A percentile compares a stretch with the other conserved stretches of the same genome.
phyloP scores from a whole-genome alignment of 2,329 filamentous ascomycete species.

The Ophiostoma himal-ulmi region DNA sequence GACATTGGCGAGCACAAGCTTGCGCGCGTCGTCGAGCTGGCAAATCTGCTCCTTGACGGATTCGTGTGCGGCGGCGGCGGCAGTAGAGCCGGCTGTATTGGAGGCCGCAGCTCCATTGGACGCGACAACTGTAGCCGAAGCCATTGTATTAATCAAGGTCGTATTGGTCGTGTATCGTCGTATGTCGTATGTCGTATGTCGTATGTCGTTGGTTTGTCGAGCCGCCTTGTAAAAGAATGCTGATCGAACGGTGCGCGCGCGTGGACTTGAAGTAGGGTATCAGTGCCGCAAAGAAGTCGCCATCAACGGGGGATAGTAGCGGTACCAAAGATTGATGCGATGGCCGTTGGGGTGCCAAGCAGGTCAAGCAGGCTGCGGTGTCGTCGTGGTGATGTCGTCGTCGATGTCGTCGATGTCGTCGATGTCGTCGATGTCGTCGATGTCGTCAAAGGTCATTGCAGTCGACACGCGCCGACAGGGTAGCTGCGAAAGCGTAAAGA shows the following conservation, averaged over 20 bases:
- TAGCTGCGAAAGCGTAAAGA: neutral
- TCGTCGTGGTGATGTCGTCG: neutral
- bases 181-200: neutral
- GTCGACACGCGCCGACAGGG: neutral
- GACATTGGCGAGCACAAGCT: constrained; percentile 79
- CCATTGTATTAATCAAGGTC: constrained; percentile 4
- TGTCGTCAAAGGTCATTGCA: neutral
- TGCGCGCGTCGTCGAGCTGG: constrained; percentile 85
- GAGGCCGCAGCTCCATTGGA: neutral
- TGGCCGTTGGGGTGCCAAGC: neutral
- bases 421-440: neutral
- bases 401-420: neutral
- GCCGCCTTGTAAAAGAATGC: neutral
- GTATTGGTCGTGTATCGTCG: neutral
- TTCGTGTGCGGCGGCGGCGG: constrained; percentile 1
- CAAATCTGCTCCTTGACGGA: constrained; percentile 70
- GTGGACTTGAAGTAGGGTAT: neutral
- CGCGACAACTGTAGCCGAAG: constrained; percentile 8
- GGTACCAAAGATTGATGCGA: neutral
- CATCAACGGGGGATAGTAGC: neutral
- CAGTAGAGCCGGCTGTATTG: neutral
- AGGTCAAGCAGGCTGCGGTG: neutral
- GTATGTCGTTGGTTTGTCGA: too few relatives aligned
- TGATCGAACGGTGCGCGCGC: neutral
- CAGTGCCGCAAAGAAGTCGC: neutral